Evolutionary conservation across 2,329 filamentous ascomycete species (phyloP).

Genomic region (Paraphaeosphaeria sporulosa): DNA sequence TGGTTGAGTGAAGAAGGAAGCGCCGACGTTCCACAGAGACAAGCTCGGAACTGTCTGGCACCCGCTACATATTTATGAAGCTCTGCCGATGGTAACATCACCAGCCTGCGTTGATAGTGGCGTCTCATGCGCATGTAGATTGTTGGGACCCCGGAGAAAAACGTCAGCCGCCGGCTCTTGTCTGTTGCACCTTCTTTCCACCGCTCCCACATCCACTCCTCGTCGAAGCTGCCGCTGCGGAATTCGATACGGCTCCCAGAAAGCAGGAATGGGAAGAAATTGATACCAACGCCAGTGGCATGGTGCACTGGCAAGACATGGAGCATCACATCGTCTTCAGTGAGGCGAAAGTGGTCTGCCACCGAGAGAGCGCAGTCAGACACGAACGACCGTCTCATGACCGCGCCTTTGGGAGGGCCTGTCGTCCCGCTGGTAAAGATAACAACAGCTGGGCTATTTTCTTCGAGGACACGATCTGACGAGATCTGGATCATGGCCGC

Average conservation of each 20-base stretch:
- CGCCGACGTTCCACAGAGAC: slow-evolving; percentile 58
- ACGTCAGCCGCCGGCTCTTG: slow-evolving; percentile 33
- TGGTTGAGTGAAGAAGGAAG: slow-evolving; percentile 59
- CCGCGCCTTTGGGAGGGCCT: slow-evolving; percentile 55
- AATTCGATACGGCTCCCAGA: slow-evolving; percentile 45
- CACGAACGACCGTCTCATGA: slow-evolving; percentile 54
- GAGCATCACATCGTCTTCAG: slow-evolving; percentile 41
- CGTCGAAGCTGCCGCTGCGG: slow-evolving; percentile 46
- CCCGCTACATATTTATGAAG: slow-evolving; percentile 53
- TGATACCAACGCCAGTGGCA: slow-evolving; percentile 46
- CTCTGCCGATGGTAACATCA: slow-evolving; percentile 36
- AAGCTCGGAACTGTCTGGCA: slow-evolving; percentile 51
- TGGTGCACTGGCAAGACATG: slow-evolving; percentile 49
- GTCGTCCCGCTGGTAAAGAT: slow-evolving; percentile 59
- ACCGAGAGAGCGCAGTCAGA: slow-evolving; percentile 45
- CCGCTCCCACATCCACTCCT: slow-evolving; percentile 45
- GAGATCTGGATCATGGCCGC: slow-evolving; percentile 50
- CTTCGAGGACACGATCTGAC: slow-evolving; percentile 50
- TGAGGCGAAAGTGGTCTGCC: slow-evolving; percentile 44
- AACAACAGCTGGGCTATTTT: slow-evolving; percentile 52
- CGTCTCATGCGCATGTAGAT: no score
- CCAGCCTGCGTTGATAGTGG: slow-evolving; percentile 46
- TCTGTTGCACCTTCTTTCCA: slow-evolving; percentile 41
- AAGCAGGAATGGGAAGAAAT: slow-evolving; percentile 46
- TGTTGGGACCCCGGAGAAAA: slow-evolving; percentile 46